phyloP scores from a whole-genome alignment of 768 basidiomycete species.

The Lactifluus piperatus region DNA sequence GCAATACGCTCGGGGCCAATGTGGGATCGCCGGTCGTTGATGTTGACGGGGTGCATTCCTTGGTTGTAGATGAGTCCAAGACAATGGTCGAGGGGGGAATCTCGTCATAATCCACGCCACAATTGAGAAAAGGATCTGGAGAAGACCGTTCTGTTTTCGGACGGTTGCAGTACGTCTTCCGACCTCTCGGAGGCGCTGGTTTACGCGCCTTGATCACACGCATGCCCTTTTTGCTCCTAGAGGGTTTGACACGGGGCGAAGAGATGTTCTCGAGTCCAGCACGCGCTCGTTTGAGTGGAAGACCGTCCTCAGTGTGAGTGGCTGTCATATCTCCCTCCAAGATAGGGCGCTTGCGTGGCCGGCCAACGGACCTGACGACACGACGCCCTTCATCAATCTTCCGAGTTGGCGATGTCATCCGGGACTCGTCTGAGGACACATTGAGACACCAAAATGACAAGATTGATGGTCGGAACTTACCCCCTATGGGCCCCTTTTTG shows the following conservation, averaged over 20 bases:
- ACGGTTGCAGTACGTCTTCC: slow-evolving; percentile 15
- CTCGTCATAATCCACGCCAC: slow-evolving; percentile 19
- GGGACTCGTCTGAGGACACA: background rate
- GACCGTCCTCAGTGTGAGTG: background rate
- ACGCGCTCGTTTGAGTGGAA: slow-evolving; percentile 3
- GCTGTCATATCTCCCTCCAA: background rate
- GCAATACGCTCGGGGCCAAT: background rate
- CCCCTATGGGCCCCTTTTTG: background rate
- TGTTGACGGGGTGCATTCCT: background rate
- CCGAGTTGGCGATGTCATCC: background rate
- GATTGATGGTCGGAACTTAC: background rate
- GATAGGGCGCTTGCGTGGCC: background rate
- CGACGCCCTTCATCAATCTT: background rate
- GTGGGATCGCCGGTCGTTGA: background rate
- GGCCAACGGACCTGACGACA: background rate
- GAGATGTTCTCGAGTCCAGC: background rate
- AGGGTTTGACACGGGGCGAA: background rate
- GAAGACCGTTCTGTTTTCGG: slow-evolving; percentile 5
- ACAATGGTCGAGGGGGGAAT: slow-evolving; percentile 7
- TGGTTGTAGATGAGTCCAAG: background rate
- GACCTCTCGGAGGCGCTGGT: background rate
- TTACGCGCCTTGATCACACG: background rate
- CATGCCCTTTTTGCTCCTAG: background rate
- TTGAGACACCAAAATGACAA: background rate
- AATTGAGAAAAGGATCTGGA: background rate